A percentile compares a stretch with the other conserved stretches of the same genome.
Evolutionary conservation across 805 yeast genomes (phyloP).

Genomic region (Starmerella roubikii): DNA sequence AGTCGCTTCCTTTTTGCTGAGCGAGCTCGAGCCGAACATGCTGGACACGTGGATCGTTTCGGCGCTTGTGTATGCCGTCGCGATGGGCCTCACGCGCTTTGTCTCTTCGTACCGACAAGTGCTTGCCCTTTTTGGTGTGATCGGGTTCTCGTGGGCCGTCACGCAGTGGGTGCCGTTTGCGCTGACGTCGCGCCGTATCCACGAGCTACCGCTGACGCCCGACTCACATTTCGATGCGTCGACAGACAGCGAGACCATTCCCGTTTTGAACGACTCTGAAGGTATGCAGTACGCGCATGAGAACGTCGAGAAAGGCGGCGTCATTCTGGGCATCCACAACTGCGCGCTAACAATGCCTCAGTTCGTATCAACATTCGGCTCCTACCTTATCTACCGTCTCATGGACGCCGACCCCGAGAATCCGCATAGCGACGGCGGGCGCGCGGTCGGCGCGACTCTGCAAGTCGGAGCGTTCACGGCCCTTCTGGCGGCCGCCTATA

Average conservation of each 20-base stretch:
- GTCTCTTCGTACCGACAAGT: conserved; percentile 33
- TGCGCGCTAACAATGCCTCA: conserved; percentile 31
- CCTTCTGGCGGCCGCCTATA: conserved; percentile 25
- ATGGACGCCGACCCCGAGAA: conserved; percentile 16
- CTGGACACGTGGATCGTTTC: conserved; percentile 36
- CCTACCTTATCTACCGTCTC: conserved; percentile 26
- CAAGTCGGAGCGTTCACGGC: conserved; percentile 29
- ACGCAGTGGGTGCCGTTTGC: conserved; percentile 59
- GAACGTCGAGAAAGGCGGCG: conserved; percentile 25
- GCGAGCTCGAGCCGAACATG: conserved; percentile 10
- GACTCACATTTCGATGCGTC: not conserved
- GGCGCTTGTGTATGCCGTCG: conserved; percentile 37
- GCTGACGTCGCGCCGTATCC: conserved; percentile 37
- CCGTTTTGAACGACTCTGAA: not conserved
- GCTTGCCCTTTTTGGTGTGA: conserved; percentile 35
- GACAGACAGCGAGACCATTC: not conserved
- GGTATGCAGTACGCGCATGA: conserved; percentile 1
- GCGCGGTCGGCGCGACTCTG: conserved; percentile 27
- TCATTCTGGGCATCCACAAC: conserved; percentile 30
- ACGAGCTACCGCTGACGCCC: conserved; percentile 16
- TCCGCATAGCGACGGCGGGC: conserved; percentile 25
- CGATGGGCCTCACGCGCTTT: conserved; percentile 37
- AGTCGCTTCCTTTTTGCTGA: conserved; percentile 13
- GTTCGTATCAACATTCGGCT: conserved; percentile 29
- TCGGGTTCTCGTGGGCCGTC: conserved; percentile 53